phyloP scores from a whole-genome alignment of 2,329 filamentous ascomycete species.

The Dactylellina parvicollis region DNA sequence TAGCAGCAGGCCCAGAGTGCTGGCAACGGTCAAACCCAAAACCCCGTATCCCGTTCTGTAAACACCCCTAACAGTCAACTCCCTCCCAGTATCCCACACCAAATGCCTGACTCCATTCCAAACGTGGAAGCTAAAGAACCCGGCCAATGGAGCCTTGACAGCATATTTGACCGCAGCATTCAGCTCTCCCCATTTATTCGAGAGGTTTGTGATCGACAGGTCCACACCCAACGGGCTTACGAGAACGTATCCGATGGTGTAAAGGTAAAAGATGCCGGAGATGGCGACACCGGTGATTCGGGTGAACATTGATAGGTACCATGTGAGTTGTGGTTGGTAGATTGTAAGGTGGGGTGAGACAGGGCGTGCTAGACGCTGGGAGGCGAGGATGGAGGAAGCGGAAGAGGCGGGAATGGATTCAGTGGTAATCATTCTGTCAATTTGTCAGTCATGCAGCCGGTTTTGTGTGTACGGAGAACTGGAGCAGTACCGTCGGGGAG shows the following conservation, averaged over 20 bases:
- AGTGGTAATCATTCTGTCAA: constrained; percentile 66
- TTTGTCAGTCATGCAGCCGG: too few species aligned
- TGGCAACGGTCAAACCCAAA: constrained; percentile 67
- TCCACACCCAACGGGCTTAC: constrained; percentile 79
- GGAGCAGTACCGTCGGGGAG: constrained; percentile 50
- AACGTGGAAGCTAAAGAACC: constrained; percentile 75
- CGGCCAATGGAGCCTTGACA: constrained; percentile 69
- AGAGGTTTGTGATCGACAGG: constrained; percentile 72
- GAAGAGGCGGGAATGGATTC: constrained; percentile 68
- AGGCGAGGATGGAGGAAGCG: constrained; percentile 74
- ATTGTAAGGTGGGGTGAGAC: constrained; percentile 84
- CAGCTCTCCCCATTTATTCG: constrained; percentile 72
- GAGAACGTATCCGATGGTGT: constrained; percentile 80
- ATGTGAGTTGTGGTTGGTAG: constrained; percentile 88
- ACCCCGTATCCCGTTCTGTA: constrained; percentile 73
- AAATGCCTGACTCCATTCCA: constrained; percentile 78
- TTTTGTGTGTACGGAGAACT: constrained; percentile 29
- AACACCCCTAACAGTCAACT: constrained; percentile 72
- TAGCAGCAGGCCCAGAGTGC: constrained; percentile 61
- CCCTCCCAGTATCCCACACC: constrained; percentile 73
- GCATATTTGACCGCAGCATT: constrained; percentile 69
- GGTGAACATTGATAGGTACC: constrained; percentile 78
- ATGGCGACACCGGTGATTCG: constrained; percentile 83
- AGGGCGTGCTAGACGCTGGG: constrained; percentile 83
- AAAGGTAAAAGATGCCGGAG: constrained; percentile 79